Evolutionary conservation across 2,329 filamentous ascomycete species (phyloP).

Genomic region (Colletotrichum zoysiae): DNA sequence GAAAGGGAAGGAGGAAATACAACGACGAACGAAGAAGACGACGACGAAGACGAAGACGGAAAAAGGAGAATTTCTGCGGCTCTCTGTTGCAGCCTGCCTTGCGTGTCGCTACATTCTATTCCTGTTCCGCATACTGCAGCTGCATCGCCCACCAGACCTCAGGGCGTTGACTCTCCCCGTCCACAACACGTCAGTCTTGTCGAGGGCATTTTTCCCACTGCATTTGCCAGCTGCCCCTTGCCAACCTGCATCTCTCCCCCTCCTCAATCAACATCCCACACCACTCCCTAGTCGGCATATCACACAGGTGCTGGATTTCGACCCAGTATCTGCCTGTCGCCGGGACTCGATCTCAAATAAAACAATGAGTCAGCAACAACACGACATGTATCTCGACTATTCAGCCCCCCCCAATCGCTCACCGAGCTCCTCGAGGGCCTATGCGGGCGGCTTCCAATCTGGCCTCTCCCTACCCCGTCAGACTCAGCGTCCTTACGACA

Average conservation of each 20-base stretch:
- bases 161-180: not conserved
- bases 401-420: slow-evolving; percentile 67
- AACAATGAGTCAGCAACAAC: slow-evolving; percentile 65
- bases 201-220: slow-evolving; percentile 30
- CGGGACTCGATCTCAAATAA: slow-evolving; percentile 28
- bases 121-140: slow-evolving; percentile 14
- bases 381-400: slow-evolving; percentile 82
- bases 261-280: slow-evolving; percentile 18
- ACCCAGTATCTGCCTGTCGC: slow-evolving; percentile 26
- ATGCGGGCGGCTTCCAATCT: slow-evolving; percentile 64
- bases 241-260: slow-evolving; percentile 32
- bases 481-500: slow-evolving; percentile 83
- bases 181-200: slow-evolving; percentile 24
- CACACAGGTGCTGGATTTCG: slow-evolving; percentile 31
- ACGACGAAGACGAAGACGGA: not conserved
- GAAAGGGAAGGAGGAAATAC: not conserved
- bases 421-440: slow-evolving; percentile 59
- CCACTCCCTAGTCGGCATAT: slow-evolving; percentile 23
- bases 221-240: slow-evolving; percentile 30
- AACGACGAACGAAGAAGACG: no score
- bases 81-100: slow-evolving; percentile 27
- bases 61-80: slow-evolving; percentile 18
- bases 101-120: slow-evolving; percentile 6
- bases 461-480: slow-evolving; percentile 59
- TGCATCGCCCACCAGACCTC: slow-evolving; percentile 13